These are phyloP conservation scores for Botrytis fabae DNA, from an alignment of 2,329 filamentous ascomycete species.

Conservation along the genomic window DNA sequence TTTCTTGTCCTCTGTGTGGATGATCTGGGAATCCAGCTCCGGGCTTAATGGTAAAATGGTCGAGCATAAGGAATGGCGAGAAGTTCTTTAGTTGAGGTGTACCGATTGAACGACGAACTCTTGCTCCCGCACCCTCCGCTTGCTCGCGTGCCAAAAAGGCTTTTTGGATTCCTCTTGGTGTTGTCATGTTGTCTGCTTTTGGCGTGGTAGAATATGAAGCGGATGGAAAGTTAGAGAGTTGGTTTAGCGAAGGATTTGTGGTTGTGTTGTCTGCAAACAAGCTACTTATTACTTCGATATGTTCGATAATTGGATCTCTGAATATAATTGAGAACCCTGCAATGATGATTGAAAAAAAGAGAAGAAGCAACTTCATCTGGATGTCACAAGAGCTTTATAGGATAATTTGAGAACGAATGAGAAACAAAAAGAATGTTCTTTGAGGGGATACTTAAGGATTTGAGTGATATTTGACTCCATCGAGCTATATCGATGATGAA, in stretches of 20 bases:
- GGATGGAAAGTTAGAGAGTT: constrained; percentile 30
- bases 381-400: background rate
- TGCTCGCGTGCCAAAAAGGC: constrained; percentile 84
- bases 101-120: constrained; percentile 84
- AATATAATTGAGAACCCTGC: constrained; percentile 37
- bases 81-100: constrained; percentile 82
- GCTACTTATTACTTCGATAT: constrained; percentile 28
- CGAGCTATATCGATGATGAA: constrained; percentile 15
- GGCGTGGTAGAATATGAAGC: constrained; percentile 27
- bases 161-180: constrained; percentile 75
- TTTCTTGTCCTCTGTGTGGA: constrained; percentile 57
- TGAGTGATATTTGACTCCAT: background rate
- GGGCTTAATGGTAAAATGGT: constrained; percentile 80
- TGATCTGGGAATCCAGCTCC: constrained; percentile 92
- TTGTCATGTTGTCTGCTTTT: constrained; percentile 55
- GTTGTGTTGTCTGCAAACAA: constrained; percentile 27
- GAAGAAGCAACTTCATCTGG: constrained; percentile 37
- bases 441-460: background rate
- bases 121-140: constrained; percentile 82
- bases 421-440: constrained; percentile 14
- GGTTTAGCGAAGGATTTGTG: constrained; percentile 23
- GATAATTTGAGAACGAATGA: background rate
- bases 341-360: constrained; percentile 34
- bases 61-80: constrained; percentile 92
- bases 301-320: constrained; percentile 30